A percentile compares a stretch with the other conserved stretches of the same genome.
phyloP scores from a whole-genome alignment of 2,329 filamentous ascomycete species.

The Claviceps digitariae region DNA sequence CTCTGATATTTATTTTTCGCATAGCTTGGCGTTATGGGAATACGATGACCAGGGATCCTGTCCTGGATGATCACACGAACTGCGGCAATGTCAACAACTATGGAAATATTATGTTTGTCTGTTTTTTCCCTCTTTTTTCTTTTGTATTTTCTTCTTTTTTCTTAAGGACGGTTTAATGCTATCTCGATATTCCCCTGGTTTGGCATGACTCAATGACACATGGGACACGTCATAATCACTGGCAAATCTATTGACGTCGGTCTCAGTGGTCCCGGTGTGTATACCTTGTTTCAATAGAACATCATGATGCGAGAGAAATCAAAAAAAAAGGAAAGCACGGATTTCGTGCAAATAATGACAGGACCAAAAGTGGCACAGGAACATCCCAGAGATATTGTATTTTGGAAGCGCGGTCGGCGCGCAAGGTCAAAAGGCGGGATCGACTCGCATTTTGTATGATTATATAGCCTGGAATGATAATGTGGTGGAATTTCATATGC shows the following conservation, averaged over 20 bases:
- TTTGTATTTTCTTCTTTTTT: not conserved
- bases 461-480: not conserved
- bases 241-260: not conserved
- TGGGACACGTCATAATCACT: not conserved
- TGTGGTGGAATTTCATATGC: not conserved
- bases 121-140: not conserved
- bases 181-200: not conserved
- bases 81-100: slow-evolving; percentile 1
- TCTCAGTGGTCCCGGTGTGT: not conserved
- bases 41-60: slow-evolving; percentile 1
- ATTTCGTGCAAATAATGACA: not conserved
- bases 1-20: not conserved
- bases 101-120: not conserved
- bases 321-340: too few relatives aligned
- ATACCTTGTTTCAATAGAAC: not conserved
- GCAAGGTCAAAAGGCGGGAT: not conserved
- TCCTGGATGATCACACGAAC: slow-evolving; percentile 4
- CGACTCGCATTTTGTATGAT: not conserved
- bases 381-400: not conserved
- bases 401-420: not conserved
- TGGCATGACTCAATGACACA: not conserved
- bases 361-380: not conserved
- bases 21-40: slow-evolving; percentile 7
- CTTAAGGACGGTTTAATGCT: not conserved
- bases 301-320: not conserved